Conservation (phyloP, 768 basidiomycete genomes). For the Mycena epipterygia region DNA sequence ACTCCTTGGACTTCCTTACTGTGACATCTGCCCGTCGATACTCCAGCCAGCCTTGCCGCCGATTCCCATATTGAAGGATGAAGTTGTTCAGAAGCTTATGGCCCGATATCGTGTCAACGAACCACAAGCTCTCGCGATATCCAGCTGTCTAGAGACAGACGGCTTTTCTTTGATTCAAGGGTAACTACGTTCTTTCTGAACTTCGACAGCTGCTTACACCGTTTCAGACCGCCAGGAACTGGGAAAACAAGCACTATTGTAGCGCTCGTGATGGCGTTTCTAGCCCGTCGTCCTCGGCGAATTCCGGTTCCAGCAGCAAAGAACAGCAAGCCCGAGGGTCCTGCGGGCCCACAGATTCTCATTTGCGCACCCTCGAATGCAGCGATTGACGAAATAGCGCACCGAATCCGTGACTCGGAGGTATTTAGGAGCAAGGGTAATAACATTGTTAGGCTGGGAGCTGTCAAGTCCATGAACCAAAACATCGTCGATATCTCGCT, state of each 20-base stretch:
- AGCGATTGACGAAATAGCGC: slow-evolving; percentile 96
- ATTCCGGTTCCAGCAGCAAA: slow-evolving; percentile 46
- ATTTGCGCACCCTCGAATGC: slow-evolving; percentile 99
- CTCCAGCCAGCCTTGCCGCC: slow-evolving; percentile 74
- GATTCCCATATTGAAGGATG: slow-evolving; percentile 57
- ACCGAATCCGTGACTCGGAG: slow-evolving; percentile 83
- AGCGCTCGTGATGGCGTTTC: slow-evolving; percentile 88
- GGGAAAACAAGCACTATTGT: slow-evolving; percentile 99
- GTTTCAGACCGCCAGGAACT: slow-evolving; percentile 90
- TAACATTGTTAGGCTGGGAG: slow-evolving; percentile 93
- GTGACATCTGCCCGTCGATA: slow-evolving; percentile 81
- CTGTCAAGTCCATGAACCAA: slow-evolving; percentile 78
- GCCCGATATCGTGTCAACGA: slow-evolving; percentile 83
- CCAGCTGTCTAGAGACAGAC: slow-evolving; percentile 74
- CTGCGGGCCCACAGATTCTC: slow-evolving; percentile 75
- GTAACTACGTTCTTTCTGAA: slow-evolving; percentile 56
- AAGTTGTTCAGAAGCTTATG: slow-evolving; percentile 78
- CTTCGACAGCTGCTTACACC: slow-evolving; percentile 2
- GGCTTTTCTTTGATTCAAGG: slow-evolving; percentile 97
- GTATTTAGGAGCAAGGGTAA: slow-evolving; percentile 65
- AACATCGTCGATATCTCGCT: slow-evolving; percentile 89
- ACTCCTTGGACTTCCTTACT: slow-evolving; percentile 84
- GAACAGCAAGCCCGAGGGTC: slow-evolving; percentile 56
- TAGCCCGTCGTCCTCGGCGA: slow-evolving; percentile 74
- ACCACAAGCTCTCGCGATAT: slow-evolving; percentile 93